Evolutionary conservation across 2,329 filamentous ascomycete genomes (phyloP), one percentile per base, ranked within the genome.

Genomic region (Colletotrichum cereale): DNA sequence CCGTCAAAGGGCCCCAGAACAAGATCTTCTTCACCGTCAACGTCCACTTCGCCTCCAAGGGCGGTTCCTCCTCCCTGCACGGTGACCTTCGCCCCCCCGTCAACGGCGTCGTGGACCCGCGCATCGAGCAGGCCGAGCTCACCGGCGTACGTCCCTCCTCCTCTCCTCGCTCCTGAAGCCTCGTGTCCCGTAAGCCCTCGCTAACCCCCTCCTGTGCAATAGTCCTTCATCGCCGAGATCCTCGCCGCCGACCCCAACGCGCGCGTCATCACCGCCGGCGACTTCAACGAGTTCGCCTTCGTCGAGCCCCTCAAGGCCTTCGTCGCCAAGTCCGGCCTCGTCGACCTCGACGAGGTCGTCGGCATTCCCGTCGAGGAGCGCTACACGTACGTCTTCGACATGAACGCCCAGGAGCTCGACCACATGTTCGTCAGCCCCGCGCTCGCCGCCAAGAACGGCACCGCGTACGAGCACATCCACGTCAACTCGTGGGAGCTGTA

Each of bases 271-370:
- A 81, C 85, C 2, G 87, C 88, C 0, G 92, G 92, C 34, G 92
- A 94, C 80, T 93, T 91, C 78, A 93, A 94, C 83, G 92, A 94
- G 79, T 93, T 92, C 77, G 78, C 86, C 6, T 90, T 90, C 73
- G 90, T 90, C 12, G 76, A 85, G 78, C 91, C 91, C 1, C 79
- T 93, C 60, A 78, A 84, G 71, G 81, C 81, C 1, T 92, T 93
- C 73, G 76, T 82, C 1, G 73, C 79, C 4, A 81, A 85, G 26
- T 91, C 89, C 0, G 86, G 87, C 2, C 82, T 93, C 56, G 74
- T 84, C 42, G 90, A 93, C 73, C 81, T 93, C 2, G 91, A 93
- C 75, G 89, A 87, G 6, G 88, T 87, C 0, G 86, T 83, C 5
- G 82, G 82, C 6, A 85, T 89, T 14, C 80, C 84, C 5, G 76